A percentile compares a stretch with the other conserved stretches of the same genome.
Evolutionary conservation across 495 filamentous ascomycete genomes (phyloP).

Genomic region (Aspergillus conjunctus): DNA sequence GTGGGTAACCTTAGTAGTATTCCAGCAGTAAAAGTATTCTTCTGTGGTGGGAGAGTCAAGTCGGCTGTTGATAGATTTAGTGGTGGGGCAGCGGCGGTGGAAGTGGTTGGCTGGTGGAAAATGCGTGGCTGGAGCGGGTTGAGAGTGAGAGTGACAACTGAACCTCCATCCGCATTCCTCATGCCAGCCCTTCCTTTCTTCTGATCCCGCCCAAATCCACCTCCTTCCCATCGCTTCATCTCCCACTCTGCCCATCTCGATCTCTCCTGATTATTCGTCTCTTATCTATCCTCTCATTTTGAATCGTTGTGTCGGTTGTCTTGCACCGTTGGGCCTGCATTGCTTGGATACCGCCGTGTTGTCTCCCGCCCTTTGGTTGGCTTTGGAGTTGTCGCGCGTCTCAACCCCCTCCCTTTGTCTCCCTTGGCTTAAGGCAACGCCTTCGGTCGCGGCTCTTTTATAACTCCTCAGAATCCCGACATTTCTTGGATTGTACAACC

Average conservation of each 20-base stretch:
- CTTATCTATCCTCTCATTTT: constrained; percentile 15
- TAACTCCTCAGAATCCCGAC: not conserved
- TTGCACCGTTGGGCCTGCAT: constrained; percentile 6
- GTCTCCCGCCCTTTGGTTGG: constrained; percentile 19
- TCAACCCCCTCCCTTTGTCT: constrained; percentile 20
- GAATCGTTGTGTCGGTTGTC: not conserved
- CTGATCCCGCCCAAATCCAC: not conserved
- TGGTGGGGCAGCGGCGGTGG: not conserved
- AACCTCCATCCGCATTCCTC: constrained; percentile 11
- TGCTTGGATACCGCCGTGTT: constrained; percentile 3
- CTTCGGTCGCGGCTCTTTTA: not conserved
- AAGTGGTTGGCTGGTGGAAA: constrained; percentile 13
- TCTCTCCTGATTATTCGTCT: constrained; percentile 3
- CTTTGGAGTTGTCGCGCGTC: constrained; percentile 23
- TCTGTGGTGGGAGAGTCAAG: no score
- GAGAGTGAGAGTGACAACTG: not conserved
- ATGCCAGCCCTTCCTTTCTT: constrained; percentile 5
- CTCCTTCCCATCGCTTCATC: constrained; percentile 3
- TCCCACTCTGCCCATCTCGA: constrained; percentile 12
- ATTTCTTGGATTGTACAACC: not conserved
- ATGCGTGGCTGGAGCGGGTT: constrained; percentile 20
- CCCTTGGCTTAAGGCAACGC: constrained; percentile 17
- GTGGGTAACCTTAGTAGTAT: constrained; percentile 3
- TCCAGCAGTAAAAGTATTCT: not conserved
- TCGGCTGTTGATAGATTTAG: not conserved